Evolutionary conservation across 805 yeast species (phyloP).

Genomic region (Starmerella apis): DNA sequence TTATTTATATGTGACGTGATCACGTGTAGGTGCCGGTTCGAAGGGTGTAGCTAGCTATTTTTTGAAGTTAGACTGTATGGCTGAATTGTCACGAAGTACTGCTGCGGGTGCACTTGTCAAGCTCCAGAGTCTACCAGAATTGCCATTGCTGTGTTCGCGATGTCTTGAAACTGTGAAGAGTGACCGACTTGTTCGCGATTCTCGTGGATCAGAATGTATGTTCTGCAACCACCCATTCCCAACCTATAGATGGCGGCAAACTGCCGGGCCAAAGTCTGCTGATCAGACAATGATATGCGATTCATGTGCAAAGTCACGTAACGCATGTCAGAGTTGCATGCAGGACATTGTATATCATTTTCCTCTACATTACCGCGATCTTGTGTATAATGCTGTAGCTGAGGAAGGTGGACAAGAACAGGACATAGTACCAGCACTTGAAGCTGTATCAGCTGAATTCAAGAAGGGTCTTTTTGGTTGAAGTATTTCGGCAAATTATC

Average conservation of each 20-base stretch:
- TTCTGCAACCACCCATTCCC: conserved; percentile 79
- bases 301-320: conserved; percentile 66
- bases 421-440: conserved; percentile 5
- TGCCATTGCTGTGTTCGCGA: conserved; percentile 59
- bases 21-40: background rate
- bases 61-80: background rate
- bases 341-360: conserved; percentile 71
- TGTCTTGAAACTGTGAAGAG: conserved; percentile 64
- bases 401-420: conserved; percentile 15
- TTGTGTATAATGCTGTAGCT: conserved; percentile 60
- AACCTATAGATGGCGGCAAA: conserved; percentile 61
- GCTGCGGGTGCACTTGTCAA: background rate
- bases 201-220: conserved; percentile 70
- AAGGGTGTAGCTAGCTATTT: background rate
- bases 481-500: background rate
- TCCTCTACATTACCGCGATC: conserved; percentile 69
- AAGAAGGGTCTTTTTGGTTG: background rate
- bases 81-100: background rate
- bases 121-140: conserved; percentile 29
- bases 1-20: background rate
- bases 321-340: conserved; percentile 84
- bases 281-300: conserved; percentile 62
- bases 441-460: conserved; percentile 6
- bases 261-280: conserved; percentile 33
- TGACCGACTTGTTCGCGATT: conserved; percentile 60